Conservation (phyloP, 176 grass and related monocot genomes). For the Phoenix dactylifera region DNA sequence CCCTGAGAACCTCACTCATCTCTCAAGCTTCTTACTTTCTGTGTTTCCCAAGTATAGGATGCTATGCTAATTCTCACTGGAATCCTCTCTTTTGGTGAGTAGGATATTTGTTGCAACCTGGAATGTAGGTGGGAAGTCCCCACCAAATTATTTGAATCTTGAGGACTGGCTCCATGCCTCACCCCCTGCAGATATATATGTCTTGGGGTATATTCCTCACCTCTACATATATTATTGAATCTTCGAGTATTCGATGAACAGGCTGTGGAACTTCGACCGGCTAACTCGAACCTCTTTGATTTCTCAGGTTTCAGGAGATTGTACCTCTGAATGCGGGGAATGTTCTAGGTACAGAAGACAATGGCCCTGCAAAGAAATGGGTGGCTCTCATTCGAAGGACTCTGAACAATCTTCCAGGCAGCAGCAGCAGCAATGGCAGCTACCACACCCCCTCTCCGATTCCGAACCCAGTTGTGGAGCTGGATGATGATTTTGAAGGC, state of each 20-base stretch:
- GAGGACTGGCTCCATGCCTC: constrained; percentile 98
- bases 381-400: constrained; percentile 77
- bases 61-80: not conserved
- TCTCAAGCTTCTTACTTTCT: too few species aligned
- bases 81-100: constrained; percentile 26
- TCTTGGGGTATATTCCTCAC: constrained; percentile 53
- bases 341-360: constrained; percentile 97
- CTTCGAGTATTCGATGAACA: not conserved
- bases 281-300: not conserved
- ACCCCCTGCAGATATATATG: constrained; percentile 88
- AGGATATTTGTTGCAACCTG: constrained; percentile 97
- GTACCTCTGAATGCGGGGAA: constrained; percentile 92
- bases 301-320: constrained; percentile 87
- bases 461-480: constrained; percentile 66
- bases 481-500: constrained; percentile 82
- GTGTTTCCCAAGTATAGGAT: not conserved
- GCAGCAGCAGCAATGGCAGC: constrained; percentile 58
- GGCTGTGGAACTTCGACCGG: not conserved
- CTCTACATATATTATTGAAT: not conserved
- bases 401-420: constrained; percentile 69
- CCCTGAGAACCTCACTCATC: too few species aligned
- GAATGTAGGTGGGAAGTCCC: constrained; percentile 93
- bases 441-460: constrained; percentile 78
- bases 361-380: constrained; percentile 91
- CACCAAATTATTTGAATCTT: constrained; percentile 66